Percentiles rank a stretch among this genome's conserved stretches.
These are phyloP conservation scores for Phytophthora aleatoria DNA, from an alignment of 352 stramenopile genomes.

Conservation along the genomic window DNA sequence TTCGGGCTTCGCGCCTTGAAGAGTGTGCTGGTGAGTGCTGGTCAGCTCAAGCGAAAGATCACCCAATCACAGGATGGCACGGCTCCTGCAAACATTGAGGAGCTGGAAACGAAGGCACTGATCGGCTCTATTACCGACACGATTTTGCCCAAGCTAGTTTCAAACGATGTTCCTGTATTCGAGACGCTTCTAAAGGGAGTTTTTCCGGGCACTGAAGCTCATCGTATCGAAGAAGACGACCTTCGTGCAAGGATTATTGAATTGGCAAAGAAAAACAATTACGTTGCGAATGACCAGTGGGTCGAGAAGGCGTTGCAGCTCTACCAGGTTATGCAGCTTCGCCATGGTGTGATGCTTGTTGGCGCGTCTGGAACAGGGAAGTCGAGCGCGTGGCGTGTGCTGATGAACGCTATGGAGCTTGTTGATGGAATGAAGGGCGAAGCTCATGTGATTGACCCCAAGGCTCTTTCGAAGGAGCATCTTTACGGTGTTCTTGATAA, in stretches of 20 bases:
- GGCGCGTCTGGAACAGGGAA: conserved; percentile 97
- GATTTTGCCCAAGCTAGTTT: conserved; percentile 99
- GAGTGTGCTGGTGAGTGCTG: conserved; percentile 98
- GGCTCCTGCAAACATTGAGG: conserved; percentile 48
- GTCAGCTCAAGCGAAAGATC: conserved; percentile 96
- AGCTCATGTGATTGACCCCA: conserved; percentile 99
- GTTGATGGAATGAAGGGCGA: conserved; percentile 97
- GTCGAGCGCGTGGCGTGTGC: conserved; percentile 92
- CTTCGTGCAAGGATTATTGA: conserved; percentile 91
- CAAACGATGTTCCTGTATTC: conserved; percentile 97
- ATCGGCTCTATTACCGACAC: conserved; percentile 99
- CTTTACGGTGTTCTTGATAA: conserved; percentile 99
- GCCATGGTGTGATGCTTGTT: conserved; percentile 99
- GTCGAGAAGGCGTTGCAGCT: conserved; percentile 99
- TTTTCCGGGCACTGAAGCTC: conserved; percentile 94
- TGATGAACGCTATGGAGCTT: conserved; percentile 94
- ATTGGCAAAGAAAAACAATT: conserved; percentile 90
- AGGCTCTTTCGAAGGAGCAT: conserved; percentile 98
- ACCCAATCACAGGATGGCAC: conserved; percentile 49
- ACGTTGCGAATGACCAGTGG: conserved; percentile 92
- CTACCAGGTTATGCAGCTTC: conserved; percentile 97
- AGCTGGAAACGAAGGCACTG: conserved; percentile 94
- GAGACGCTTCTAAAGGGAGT: conserved; percentile 96
- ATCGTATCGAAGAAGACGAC: conserved; percentile 86
- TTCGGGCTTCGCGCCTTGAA: conserved; percentile 99